These are phyloP conservation scores for Salix exigua DNA, from an alignment of 345 rosid genomes.

Conservation along the genomic window DNA sequence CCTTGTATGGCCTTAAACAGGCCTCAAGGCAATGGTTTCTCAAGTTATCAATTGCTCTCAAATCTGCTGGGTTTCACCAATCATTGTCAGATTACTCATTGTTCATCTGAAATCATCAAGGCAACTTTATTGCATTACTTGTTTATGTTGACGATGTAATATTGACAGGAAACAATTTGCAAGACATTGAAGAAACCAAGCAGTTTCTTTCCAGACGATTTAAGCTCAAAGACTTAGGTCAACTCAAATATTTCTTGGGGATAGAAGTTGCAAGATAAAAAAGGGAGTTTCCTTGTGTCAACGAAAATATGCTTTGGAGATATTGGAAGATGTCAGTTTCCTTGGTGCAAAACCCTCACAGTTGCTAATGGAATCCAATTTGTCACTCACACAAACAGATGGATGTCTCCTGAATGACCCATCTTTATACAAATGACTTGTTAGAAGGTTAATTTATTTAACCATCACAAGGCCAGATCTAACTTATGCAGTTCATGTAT, in stretches of 20 bases:
- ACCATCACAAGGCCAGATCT: too few relatives aligned
- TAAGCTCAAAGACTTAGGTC: not conserved
- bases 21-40: not conserved
- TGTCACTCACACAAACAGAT: too few relatives aligned
- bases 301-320: too few relatives aligned
- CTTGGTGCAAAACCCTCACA: too few relatives aligned
- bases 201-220: too few relatives aligned
- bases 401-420: too few relatives aligned
- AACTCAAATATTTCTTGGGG: not conserved
- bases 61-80: not conserved
- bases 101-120: not conserved
- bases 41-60: not conserved
- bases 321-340: too few relatives aligned
- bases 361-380: too few relatives aligned
- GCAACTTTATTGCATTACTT: not conserved
- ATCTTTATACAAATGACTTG: too few relatives aligned
- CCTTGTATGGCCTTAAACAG: slow-evolving; percentile 1
- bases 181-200: not conserved
- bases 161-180: not conserved
- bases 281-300: too few relatives aligned
- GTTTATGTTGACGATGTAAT: not conserved
- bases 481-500: too few relatives aligned
- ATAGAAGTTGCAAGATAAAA: not conserved
- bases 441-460: too few relatives aligned
- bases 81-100: not conserved